Base-by-base conservation (phyloP, 768 basidiomycete genomes). In the Udeniomyces megalosporus region DNA sequence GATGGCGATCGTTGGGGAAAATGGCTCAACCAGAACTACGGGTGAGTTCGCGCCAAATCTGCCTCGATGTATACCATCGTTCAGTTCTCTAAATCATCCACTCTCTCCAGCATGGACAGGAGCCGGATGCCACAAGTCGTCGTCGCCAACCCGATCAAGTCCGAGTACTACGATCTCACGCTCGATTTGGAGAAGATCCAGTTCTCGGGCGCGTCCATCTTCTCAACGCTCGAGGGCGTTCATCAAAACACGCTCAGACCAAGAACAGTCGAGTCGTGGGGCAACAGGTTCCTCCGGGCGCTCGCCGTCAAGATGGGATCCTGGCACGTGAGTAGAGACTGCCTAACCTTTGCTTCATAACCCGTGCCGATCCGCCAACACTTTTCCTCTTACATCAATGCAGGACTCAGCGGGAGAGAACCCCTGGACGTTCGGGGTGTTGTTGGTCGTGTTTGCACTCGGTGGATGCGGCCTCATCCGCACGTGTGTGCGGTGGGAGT, bases 21-120 rank as follows among this genome's bases (percentile, higher is more conserved):
- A 55, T 96, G 91, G 91, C 76, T 93, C 75, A 89, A 87, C 77
- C 83, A 82, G 68, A 89, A 89, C 82, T 97, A 96, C 74, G 84
- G 84, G 31, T 72, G 58, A 54, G 71, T 68, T 10, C 4, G 24
- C n/a, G 17, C 1, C 29, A 5, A 57, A n/a, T n/a, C n/a, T 45
- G 49, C 38, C 10, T 1, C 22, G 8, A 26, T 14, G 11, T n/a
- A 15, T 55, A 17, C 20, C 35, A 7, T n/a, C n/a, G n/a, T n/a
- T n/a, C n/a, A n/a, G n/a, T 22, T 28, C 69, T 12, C 77, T 28
- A 42, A 14, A 38, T 35, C n/a, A 42, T n/a, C 38, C 31, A 11
- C 24, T 14, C 51, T 20, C 31, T 38, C 35, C 62, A 74, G 73
- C 14, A 71, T 75, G 62, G 70, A 67, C 60, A 67, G 69, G 49